Evolutionary conservation across 176 grass and related monocot species (phyloP).

Genomic region (Carex kokanica): DNA sequence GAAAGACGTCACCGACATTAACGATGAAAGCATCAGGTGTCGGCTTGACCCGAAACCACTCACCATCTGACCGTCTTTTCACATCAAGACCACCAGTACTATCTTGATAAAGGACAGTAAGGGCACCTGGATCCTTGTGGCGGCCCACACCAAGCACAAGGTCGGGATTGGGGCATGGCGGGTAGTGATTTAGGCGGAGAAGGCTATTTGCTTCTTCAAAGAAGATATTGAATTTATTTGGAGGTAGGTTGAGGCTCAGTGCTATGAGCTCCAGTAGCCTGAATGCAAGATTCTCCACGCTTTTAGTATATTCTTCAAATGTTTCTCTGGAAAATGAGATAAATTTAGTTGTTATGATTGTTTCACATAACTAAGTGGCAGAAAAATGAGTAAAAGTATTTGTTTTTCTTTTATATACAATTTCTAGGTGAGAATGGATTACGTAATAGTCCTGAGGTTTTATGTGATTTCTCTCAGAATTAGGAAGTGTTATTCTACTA

Average conservation of each 20-base stretch:
- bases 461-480: not conserved
- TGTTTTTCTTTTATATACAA: not conserved
- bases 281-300: conserved; percentile 46
- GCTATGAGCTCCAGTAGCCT: conserved; percentile 71
- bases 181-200: conserved; percentile 83
- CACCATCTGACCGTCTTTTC: conserved; percentile 47
- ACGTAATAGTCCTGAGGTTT: not conserved
- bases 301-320: conserved; percentile 42
- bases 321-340: conserved; percentile 34
- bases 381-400: not conserved
- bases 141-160: conserved; percentile 75
- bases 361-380: not conserved
- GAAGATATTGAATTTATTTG: conserved; percentile 54
- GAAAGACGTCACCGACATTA: conserved; percentile 71
- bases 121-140: conserved; percentile 77
- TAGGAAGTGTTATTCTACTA: not conserved
- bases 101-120: conserved; percentile 84
- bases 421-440: not conserved
- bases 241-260: conserved; percentile 43
- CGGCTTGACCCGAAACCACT: conserved; percentile 76
- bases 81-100: conserved; percentile 75
- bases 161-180: conserved; percentile 70
- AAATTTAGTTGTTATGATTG: not conserved
- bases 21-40: conserved; percentile 54
- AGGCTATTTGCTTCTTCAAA: conserved; percentile 57